phyloP scores from a whole-genome alignment of 345 rosid genomes.

The Pistacia integerrima region DNA sequence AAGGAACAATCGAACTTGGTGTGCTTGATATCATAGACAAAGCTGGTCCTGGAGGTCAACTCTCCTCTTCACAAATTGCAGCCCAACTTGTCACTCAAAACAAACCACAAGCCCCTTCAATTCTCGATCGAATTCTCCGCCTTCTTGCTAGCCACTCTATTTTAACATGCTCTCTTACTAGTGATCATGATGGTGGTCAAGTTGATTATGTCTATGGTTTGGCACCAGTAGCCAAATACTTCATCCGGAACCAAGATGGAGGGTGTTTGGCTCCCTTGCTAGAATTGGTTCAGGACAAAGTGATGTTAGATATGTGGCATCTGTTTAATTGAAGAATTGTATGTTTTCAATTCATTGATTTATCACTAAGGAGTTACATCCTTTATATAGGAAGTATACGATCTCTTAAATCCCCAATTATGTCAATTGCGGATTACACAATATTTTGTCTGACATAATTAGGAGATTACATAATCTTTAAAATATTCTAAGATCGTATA shows the following conservation, averaged over 20 bases:
- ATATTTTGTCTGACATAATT: too few species aligned
- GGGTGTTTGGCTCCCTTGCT: constrained; percentile 28
- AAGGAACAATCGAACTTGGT: constrained; percentile 38
- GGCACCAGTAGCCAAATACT: constrained; percentile 39
- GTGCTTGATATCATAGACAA: constrained; percentile 34
- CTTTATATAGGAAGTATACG: too few species aligned
- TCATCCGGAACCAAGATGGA: constrained; percentile 25
- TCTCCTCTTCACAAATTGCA: constrained; percentile 39
- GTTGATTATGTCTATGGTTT: constrained; percentile 26
- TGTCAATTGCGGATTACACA: too few species aligned
- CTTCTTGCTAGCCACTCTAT: constrained; percentile 44
- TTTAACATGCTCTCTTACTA: constrained; percentile 25
- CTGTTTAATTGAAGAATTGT: too few species aligned
- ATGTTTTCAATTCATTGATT: too few species aligned
- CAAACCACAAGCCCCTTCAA: constrained; percentile 22
- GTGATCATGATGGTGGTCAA: background rate
- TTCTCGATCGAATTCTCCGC: constrained; percentile 42
- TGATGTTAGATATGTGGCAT: constrained; percentile 23
- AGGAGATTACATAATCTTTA: too few species aligned
- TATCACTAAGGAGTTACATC: too few species aligned
- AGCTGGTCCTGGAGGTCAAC: constrained; percentile 38
- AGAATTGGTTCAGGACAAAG: constrained; percentile 27
- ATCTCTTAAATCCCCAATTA: too few species aligned
- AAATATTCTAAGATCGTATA: too few species aligned
- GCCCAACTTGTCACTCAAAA: constrained; percentile 22